These are phyloP conservation scores for Arthrinium phaeospermum DNA, from an alignment of 2,329 filamentous ascomycete genomes.

Conservation along the genomic window DNA sequence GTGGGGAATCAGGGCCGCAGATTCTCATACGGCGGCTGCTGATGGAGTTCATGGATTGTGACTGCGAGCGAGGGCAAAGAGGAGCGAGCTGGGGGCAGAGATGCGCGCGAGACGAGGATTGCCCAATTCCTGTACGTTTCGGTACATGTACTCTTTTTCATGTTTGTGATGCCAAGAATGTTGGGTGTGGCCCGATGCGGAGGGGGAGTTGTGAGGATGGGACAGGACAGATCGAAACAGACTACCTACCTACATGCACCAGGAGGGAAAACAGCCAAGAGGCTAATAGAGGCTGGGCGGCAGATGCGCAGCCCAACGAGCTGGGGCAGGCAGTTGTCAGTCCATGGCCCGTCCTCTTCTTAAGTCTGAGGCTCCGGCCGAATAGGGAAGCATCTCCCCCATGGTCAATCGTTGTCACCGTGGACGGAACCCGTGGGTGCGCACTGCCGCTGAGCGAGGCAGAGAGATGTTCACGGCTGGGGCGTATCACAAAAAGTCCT, in stretches of 20 bases:
- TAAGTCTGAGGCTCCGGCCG: neutral
- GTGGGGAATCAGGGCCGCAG: conserved; percentile 4
- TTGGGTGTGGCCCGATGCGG: conserved; percentile 12
- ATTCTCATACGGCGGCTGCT: conserved; percentile 10
- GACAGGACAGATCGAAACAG: conserved; percentile 10
- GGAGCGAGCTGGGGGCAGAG: neutral
- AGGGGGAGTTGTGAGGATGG: neutral
- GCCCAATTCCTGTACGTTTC: conserved; percentile 8
- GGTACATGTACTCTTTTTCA: neutral
- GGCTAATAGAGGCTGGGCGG: conserved; percentile 20
- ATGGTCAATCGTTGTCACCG: neutral
- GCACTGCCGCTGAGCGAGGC: neutral
- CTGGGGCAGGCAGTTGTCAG: neutral
- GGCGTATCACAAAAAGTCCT: neutral
- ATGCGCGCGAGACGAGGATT: too few relatives aligned
- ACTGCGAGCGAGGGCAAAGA: neutral
- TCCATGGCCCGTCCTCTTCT: neutral
- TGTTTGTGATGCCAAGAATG: conserved; percentile 25
- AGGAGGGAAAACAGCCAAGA: conserved; percentile 22
- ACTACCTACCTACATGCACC: conserved; percentile 2
- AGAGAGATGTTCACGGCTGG: neutral
- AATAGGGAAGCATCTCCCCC: neutral
- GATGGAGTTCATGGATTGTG: neutral
- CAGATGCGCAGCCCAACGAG: conserved; percentile 8
- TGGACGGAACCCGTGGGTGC: conserved; percentile 11